phyloP scores from a whole-genome alignment of 257 asterid genomes.

The Haberlea rhodopensis region DNA sequence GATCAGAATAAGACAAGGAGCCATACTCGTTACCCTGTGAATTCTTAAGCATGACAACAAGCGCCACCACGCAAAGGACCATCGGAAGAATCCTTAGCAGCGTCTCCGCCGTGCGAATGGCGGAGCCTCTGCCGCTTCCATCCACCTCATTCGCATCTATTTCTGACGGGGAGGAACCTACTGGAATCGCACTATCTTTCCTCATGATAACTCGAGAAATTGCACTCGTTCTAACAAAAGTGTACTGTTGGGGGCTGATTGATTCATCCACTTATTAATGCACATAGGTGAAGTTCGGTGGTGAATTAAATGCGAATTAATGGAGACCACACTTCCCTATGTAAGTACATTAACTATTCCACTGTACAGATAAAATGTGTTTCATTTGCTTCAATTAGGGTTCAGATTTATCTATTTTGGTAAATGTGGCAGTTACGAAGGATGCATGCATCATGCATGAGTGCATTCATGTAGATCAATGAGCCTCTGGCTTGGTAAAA shows the following conservation, averaged over 20 bases:
- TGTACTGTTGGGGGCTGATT: not conserved
- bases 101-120: conserved; percentile 80
- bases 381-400: not conserved
- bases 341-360: not conserved
- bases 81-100: conserved; percentile 71
- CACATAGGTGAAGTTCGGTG: not conserved
- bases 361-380: not conserved
- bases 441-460: not conserved
- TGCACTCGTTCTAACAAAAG: not conserved
- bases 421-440: not conserved
- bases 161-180: conserved; percentile 24
- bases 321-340: not conserved
- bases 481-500: too few relatives aligned
- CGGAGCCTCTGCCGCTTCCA: conserved; percentile 41
- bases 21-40: conserved; percentile 71
- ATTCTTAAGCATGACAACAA: conserved; percentile 80
- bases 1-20: conserved; percentile 66
- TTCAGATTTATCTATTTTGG: not conserved
- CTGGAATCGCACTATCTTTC: conserved; percentile 19
- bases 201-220: conserved; percentile 23
- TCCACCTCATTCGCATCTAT: conserved; percentile 30
- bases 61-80: conserved; percentile 73
- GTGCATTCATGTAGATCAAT: not conserved
- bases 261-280: not conserved
- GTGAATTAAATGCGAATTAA: not conserved